Conservation (phyloP, 2,329 filamentous ascomycete species). For the Exophiala xenobiotica region DNA sequence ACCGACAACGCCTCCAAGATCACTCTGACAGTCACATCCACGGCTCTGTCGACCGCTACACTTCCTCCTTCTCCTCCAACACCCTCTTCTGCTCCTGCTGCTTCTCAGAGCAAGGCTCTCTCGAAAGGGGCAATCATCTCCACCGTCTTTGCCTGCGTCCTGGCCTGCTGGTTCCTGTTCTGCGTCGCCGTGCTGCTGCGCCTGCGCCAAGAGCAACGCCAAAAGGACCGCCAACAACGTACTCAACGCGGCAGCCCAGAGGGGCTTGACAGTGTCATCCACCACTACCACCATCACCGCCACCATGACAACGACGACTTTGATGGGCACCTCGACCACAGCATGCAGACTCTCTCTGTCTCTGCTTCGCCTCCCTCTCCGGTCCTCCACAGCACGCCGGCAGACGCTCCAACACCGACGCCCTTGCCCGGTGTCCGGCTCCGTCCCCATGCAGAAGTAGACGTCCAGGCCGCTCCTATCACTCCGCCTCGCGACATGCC, state of each 20-base stretch:
- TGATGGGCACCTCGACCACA: too few relatives aligned
- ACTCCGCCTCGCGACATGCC: too few relatives aligned
- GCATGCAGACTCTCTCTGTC: too few relatives aligned
- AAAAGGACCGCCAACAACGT: slow-evolving; percentile 1
- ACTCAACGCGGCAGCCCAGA: too few relatives aligned
- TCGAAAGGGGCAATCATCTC: neutral
- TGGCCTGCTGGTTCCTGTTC: neutral
- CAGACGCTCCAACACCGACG: neutral
- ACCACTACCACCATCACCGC: neutral
- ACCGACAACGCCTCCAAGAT: neutral
- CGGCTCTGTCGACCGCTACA: neutral
- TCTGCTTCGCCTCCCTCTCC: neutral
- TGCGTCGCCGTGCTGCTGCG: neutral
- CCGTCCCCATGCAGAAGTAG: neutral
- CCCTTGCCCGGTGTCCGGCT: neutral
- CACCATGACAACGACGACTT: neutral
- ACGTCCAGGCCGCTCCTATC: too few relatives aligned
- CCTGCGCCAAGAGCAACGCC: neutral
- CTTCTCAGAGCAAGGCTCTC: neutral
- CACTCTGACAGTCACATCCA: neutral
- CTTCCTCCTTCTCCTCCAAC: neutral
- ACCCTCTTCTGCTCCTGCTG: neutral
- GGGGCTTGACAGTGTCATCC: neutral
- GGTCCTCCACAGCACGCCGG: neutral
- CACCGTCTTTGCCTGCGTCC: neutral